A percentile compares a stretch with the other conserved stretches of the same genome.
These are phyloP conservation scores for Mercurialis annua DNA, from an alignment of 345 rosid species.

Conservation along the genomic window DNA sequence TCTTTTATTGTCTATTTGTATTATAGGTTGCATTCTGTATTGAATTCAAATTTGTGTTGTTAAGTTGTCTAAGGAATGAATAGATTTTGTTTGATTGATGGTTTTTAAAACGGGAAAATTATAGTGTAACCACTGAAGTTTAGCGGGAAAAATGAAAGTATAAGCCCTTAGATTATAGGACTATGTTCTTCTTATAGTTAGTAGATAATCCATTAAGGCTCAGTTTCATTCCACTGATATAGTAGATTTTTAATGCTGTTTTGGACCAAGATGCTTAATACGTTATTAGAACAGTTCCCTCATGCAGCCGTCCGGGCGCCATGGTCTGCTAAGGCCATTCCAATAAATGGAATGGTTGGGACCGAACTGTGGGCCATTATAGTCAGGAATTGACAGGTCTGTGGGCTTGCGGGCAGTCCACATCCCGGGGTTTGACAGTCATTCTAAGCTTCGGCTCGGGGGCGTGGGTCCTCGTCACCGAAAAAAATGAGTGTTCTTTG, in stretches of 20 bases:
- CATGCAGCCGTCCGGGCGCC: no score
- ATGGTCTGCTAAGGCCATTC: no score
- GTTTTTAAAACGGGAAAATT: background rate
- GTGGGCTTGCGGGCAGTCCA: no score
- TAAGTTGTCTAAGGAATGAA: background rate
- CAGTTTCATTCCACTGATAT: background rate
- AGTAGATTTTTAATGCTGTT: no score
- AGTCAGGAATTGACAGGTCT: background rate
- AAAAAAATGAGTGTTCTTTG: background rate
- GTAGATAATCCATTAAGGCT: background rate
- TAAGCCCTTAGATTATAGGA: background rate
- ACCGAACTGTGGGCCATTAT: no score
- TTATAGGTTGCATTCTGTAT: background rate
- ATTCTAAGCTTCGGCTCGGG: no score
- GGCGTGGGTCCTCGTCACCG: no score
- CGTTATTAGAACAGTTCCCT: no score
- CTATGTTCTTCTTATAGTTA: background rate
- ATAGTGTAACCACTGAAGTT: background rate
- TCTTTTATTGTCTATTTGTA: background rate
- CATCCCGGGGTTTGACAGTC: no score
- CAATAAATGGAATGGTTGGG: no score
- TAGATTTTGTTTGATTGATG: background rate
- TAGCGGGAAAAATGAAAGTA: background rate
- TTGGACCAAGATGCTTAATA: background rate
- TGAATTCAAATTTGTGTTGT: background rate